phyloP scores from a whole-genome alignment of 495 filamentous ascomycete genomes.

The Trichoderma orchidacearum region DNA sequence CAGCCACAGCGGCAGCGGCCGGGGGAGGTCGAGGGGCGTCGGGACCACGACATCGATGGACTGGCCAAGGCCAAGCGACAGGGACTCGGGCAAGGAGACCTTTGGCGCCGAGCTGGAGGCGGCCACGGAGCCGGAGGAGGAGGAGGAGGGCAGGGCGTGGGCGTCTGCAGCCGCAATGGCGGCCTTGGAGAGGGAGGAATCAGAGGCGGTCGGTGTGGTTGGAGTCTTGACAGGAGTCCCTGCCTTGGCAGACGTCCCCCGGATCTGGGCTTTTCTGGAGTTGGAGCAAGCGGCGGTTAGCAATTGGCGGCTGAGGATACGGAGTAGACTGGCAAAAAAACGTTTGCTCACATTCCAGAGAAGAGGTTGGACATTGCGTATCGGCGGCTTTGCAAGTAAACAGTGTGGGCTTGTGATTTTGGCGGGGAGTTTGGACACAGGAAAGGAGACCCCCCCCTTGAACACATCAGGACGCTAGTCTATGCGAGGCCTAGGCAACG shows the following conservation, averaged over 20 bases:
- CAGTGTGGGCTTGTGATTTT: neutral
- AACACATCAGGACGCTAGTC: neutral
- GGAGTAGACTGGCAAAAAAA: neutral
- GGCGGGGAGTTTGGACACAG: neutral
- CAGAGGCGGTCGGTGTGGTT: slow-evolving; percentile 19
- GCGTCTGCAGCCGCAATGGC: neutral
- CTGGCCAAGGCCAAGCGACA: neutral
- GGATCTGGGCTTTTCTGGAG: slow-evolving; percentile 31
- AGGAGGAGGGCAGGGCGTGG: neutral
- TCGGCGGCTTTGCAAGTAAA: neutral
- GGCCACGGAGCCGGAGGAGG: neutral
- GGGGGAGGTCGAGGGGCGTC: slow-evolving; percentile 25
- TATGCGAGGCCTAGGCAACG: neutral
- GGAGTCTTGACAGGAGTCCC: slow-evolving; percentile 20
- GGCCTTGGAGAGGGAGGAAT: slow-evolving; percentile 23
- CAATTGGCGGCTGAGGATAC: neutral
- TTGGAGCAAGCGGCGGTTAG: neutral
- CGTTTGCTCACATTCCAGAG: slow-evolving; percentile 59
- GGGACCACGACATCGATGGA: slow-evolving; percentile 9
- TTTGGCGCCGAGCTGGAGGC: slow-evolving; percentile 35
- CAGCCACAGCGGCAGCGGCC: slow-evolving; percentile 4
- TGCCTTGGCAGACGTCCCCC: slow-evolving; percentile 26
- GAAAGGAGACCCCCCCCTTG: neutral
- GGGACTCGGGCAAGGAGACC: slow-evolving; percentile 31
- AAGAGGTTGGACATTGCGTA: slow-evolving; percentile 57